Evolutionary conservation across 169 alveolate species (phyloP).

Genomic region (Theileria orientalis): DNA sequence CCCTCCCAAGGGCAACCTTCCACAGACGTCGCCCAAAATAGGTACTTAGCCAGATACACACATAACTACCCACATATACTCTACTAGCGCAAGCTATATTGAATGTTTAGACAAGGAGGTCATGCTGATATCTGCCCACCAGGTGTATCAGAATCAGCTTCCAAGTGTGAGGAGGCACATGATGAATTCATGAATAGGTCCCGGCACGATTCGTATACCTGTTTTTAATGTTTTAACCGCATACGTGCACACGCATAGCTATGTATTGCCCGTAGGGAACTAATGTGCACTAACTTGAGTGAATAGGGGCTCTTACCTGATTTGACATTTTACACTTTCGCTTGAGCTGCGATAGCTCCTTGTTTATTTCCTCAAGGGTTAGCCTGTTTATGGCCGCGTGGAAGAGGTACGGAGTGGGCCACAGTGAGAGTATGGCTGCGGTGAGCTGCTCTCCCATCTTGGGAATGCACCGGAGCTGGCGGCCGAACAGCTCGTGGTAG

Average conservation of each 20-base stretch:
- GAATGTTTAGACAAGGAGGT: not conserved
- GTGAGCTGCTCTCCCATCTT: conserved; percentile 81
- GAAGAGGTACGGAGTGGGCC: conserved; percentile 82
- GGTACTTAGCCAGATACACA: not conserved
- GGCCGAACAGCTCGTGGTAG: conserved; percentile 78
- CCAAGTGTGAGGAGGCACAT: conserved; percentile 54
- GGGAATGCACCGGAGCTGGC: conserved; percentile 74
- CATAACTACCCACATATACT: not conserved
- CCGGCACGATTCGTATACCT: conserved; percentile 39
- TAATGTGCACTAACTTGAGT: not conserved
- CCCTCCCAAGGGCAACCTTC: not conserved
- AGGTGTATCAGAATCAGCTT: conserved; percentile 47
- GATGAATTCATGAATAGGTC: conserved; percentile 20
- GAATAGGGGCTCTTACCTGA: conserved; percentile 18
- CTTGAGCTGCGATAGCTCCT: conserved; percentile 1
- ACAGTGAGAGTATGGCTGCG: conserved; percentile 67
- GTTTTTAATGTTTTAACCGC: not conserved
- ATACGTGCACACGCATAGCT: not conserved
- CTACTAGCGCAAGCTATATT: not conserved
- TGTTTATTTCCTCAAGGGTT: conserved; percentile 45
- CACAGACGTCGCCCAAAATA: not conserved
- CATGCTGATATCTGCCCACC: not conserved
- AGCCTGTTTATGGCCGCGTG: conserved; percentile 40
- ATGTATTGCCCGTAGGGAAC: not conserved
- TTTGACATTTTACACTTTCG: not conserved